Conservation (phyloP, 495 filamentous ascomycete genomes). For the Podospora pseudocomata region DNA sequence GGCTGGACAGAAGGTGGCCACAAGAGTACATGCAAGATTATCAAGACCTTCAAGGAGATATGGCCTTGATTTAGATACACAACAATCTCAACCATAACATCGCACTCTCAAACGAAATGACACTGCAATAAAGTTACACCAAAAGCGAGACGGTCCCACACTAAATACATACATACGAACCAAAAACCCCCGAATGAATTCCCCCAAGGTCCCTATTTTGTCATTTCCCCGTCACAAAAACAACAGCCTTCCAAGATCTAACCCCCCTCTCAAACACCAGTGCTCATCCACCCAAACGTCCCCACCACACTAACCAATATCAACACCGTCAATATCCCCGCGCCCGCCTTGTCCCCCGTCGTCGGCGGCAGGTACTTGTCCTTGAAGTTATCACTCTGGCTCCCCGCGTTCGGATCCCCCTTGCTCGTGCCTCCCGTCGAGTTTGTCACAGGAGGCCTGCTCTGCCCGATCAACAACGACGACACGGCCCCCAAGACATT, state of each 20-base stretch:
- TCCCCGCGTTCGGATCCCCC: constrained; percentile 60
- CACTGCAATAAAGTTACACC: background rate
- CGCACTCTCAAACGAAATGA: background rate
- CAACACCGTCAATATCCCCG: constrained; percentile 58
- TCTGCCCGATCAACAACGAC: constrained; percentile 44
- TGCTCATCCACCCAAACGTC: constrained; percentile 48
- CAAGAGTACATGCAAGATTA: constrained; percentile 42
- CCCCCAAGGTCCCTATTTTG: background rate
- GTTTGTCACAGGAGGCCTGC: constrained; percentile 51
- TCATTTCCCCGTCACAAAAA: constrained; percentile 2
- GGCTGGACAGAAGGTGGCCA: constrained; percentile 43
- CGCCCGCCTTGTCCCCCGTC: constrained; percentile 61
- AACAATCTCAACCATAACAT: background rate
- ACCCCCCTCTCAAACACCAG: constrained; percentile 17
- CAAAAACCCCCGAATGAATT: background rate
- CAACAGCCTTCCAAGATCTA: background rate
- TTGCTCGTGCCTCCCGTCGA: constrained; percentile 61
- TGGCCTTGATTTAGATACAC: constrained; percentile 25
- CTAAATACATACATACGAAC: background rate
- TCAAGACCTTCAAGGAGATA: constrained; percentile 37
- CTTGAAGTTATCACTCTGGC: constrained; percentile 22
- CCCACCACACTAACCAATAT: constrained; percentile 37
- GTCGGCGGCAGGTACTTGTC: constrained; percentile 40
- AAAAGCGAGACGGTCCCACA: background rate
- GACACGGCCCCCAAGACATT: constrained; percentile 62